These are phyloP conservation scores for Thamnidium elegans DNA, from an alignment of 192 early-diverging fungal genomes.

Conservation along the genomic window DNA sequence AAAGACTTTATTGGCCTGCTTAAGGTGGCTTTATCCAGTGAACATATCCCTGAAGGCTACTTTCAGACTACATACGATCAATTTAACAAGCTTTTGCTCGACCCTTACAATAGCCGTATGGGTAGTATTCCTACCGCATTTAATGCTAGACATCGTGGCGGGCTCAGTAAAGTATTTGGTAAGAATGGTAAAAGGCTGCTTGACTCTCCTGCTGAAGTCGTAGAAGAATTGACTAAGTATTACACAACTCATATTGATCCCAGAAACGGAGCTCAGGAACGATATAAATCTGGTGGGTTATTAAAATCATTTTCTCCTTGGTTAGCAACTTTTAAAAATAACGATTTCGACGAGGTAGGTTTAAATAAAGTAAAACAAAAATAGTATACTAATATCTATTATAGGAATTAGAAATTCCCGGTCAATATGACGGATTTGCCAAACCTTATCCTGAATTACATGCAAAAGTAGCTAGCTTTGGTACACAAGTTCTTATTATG, in stretches of 20 bases:
- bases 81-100: constrained; percentile 49
- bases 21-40: neutral
- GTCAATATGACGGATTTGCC: constrained; percentile 60
- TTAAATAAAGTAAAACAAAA: neutral
- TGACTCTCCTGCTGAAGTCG: constrained; percentile 41
- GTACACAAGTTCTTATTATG: constrained; percentile 62
- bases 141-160: constrained; percentile 43
- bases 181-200: constrained; percentile 49
- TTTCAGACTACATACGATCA: constrained; percentile 45
- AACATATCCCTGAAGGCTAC: neutral
- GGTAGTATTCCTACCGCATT: constrained; percentile 38
- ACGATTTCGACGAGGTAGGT: constrained; percentile 28
- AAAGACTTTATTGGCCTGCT: constrained; percentile 65
- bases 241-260: too few species aligned
- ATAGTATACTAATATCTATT: neutral
- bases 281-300: constrained; percentile 36
- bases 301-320: constrained; percentile 68
- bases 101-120: constrained; percentile 34
- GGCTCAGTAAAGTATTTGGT: constrained; percentile 40
- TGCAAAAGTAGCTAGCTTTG: constrained; percentile 63
- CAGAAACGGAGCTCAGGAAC: constrained; percentile 13
- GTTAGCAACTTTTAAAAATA: constrained; percentile 43
- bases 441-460: constrained; percentile 55
- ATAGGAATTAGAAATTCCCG: constrained; percentile 69
- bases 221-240: constrained; percentile 33